Base-by-base conservation (phyloP, 2,329 filamentous ascomycete species). In the Trichoderma harzianum region DNA sequence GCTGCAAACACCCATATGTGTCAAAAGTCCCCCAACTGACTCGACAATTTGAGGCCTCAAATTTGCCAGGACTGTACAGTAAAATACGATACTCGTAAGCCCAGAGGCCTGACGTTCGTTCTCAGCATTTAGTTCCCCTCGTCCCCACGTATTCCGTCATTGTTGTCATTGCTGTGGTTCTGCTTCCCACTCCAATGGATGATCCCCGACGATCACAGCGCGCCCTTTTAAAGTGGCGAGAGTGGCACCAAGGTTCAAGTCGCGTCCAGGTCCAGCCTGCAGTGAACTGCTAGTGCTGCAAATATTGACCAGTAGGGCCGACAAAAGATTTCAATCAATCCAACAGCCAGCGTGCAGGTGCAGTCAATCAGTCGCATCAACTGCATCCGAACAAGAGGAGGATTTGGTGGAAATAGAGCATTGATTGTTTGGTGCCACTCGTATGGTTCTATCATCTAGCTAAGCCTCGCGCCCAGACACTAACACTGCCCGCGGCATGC, bases 111-210 rank as follows among this genome's bases (percentile, higher is more conserved):
- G 10, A 12, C 10, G 43, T 51, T 51, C 3, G 7, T 66, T 12
- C n/a, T 55, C 47, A 21, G 32, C 32, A 18, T 57, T 30, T 57
- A 30, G 34, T 39, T 28, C 16, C 7, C 5, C 14, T 26, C 32
- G 28, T 60, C 55, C 36, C 66, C 66, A 69, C 66, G 36, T 16
- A 61, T 60, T 61, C 28, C 66, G 55, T 69, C 53, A 69, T 69
- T 26, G 34, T 36, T 36, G 34, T 36, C 34, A 36, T 36, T 18
- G 66, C 36, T 47, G 28, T 61, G 26, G 53, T 69, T 47, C 66
- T 51, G 30, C 7, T 34, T 34, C 28, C n/a, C 30, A 8, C 51
- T 66, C 26, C 14, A 51, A 51, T 6, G 26, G 62, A 65, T 65
- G 62, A 65, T 65, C 62, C 43, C 39, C 36, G 57, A 34, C 55